Evolutionary conservation across 2,329 filamentous ascomycete genomes (phyloP).

Genomic region (Daldinia sp.): DNA sequence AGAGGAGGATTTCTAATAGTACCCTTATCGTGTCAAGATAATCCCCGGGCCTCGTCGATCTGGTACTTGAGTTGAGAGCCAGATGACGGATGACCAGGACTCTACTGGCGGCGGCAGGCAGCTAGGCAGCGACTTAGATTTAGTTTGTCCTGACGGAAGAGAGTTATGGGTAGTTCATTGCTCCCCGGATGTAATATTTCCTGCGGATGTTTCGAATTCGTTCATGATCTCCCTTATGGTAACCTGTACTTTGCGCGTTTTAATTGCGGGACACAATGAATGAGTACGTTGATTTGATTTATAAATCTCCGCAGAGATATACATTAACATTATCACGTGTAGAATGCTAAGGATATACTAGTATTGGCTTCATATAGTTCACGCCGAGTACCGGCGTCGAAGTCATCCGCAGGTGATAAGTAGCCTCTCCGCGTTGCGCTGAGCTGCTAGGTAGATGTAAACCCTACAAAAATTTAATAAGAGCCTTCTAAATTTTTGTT

Average conservation of each 20-base stretch:
- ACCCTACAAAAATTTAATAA: neutral
- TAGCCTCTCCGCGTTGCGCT: neutral
- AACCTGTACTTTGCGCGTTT: no score
- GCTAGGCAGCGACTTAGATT: no score
- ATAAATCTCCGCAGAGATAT: neutral
- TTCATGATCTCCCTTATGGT: no score
- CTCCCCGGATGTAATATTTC: neutral
- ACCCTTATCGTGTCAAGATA: neutral
- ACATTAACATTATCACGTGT: neutral
- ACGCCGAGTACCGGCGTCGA: no score
- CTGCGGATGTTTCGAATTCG: neutral
- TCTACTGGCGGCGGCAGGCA: neutral
- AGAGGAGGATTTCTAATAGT: constrained; percentile 1
- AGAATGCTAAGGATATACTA: neutral
- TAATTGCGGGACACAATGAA: no score
- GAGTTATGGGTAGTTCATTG: no score
- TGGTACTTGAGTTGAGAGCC: neutral
- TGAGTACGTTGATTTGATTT: neutral
- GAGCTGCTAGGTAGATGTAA: neutral
- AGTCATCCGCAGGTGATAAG: neutral
- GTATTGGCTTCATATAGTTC: neutral
- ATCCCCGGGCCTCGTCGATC: neutral
- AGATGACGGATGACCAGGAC: neutral
- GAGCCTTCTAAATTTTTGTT: no score
- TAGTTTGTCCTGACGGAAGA: no score